A percentile compares a stretch with the other conserved stretches of the same genome.
Conservation (phyloP, 805 yeast genomes). For the Clavispora phyllophila region DNA sequence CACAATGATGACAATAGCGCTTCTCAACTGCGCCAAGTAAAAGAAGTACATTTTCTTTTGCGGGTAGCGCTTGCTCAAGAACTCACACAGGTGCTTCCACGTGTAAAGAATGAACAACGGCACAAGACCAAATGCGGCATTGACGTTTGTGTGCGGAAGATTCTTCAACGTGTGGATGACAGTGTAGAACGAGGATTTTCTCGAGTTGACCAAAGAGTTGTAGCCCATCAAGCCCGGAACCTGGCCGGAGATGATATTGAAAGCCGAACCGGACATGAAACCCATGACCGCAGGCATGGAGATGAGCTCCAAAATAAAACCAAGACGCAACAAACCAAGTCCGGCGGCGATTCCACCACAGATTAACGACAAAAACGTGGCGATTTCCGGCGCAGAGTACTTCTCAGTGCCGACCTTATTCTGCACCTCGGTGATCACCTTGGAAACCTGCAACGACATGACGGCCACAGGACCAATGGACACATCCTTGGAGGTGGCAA, state of each 20-base stretch:
- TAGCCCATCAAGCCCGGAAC: conserved; percentile 84
- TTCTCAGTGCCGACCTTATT: conserved; percentile 31
- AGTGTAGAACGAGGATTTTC: conserved; percentile 64
- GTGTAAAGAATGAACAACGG: conserved; percentile 64
- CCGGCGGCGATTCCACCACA: conserved; percentile 86
- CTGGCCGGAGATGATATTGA: conserved; percentile 78
- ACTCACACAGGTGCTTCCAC: conserved; percentile 64
- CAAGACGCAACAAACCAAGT: conserved; percentile 75
- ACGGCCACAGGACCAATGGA: conserved; percentile 97
- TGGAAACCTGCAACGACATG: conserved; percentile 82
- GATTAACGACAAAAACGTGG: conserved; percentile 70
- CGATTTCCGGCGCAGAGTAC: conserved; percentile 63
- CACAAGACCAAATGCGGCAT: conserved; percentile 87
- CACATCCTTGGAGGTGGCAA: conserved; percentile 94
- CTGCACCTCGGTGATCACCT: conserved; percentile 64
- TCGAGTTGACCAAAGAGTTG: conserved; percentile 60
- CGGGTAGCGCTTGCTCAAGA: conserved; percentile 61
- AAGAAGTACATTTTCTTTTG: conserved; percentile 53
- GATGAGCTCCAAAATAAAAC: conserved; percentile 83
- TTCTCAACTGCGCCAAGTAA: conserved; percentile 70
- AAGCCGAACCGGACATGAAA: conserved; percentile 92
- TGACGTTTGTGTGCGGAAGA: conserved; percentile 60
- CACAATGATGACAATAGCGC: conserved; percentile 75
- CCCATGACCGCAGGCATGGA: conserved; percentile 92
- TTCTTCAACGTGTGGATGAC: conserved; percentile 68